A percentile compares a stretch with the other conserved stretches of the same genome.
Evolutionary conservation across 2,329 filamentous ascomycete species (phyloP).

Genomic region (Verticillium nonalfalfae): DNA sequence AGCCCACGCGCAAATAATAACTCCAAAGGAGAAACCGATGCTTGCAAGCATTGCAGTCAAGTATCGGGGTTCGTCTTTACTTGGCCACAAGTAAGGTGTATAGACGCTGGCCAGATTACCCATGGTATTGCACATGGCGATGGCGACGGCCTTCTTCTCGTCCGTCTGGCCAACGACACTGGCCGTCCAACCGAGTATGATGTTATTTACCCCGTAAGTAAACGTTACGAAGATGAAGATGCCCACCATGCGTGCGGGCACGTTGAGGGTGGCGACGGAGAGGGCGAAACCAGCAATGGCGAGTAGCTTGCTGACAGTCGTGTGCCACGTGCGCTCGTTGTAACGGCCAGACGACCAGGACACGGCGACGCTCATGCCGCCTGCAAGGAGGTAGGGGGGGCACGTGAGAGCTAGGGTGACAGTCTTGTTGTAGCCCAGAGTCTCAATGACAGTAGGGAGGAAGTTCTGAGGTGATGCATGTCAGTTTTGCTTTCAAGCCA

Average conservation of each 20-base stretch:
- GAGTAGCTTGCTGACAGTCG: conserved; percentile 32
- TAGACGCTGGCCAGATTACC: conserved; percentile 11
- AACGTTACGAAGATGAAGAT: conserved; percentile 31
- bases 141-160: conserved; percentile 38
- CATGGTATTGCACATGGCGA: conserved; percentile 21
- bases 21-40: conserved; percentile 21
- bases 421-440: conserved; percentile 32
- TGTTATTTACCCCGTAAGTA: conserved; percentile 32
- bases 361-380: conserved; percentile 28
- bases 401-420: conserved; percentile 40
- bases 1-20: conserved; percentile 28
- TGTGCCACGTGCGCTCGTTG: conserved; percentile 42
- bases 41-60: conserved; percentile 14
- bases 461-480: conserved; percentile 11
- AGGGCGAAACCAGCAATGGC: conserved; percentile 23
- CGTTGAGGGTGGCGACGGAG: conserved; percentile 16
- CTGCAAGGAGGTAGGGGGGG: conserved; percentile 36
- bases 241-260: conserved; percentile 10
- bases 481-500: neutral
- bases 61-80: conserved; percentile 8
- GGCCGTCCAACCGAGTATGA: conserved; percentile 36
- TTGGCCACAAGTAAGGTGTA: conserved; percentile 14
- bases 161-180: conserved; percentile 34
- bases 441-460: conserved; percentile 29
- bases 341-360: conserved; percentile 35